A percentile compares a stretch with the other conserved stretches of the same genome.
phyloP scores from a whole-genome alignment of 768 basidiomycete genomes.

The Tricholoma saponaceum region DNA sequence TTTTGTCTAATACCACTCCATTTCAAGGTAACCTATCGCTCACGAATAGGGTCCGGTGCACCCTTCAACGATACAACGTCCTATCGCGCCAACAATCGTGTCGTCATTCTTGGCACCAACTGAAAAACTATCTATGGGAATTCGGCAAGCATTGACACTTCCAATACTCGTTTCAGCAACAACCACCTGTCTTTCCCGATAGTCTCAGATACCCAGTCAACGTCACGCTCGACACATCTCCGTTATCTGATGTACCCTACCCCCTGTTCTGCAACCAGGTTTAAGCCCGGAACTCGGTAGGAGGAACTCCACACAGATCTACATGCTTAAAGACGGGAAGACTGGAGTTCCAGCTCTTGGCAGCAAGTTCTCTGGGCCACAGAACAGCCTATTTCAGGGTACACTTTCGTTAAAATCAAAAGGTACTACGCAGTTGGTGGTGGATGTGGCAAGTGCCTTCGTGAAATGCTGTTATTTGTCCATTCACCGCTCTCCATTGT shows the following conservation, averaged over 20 bases:
- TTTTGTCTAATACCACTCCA: too few relatives aligned
- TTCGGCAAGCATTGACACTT: constrained; percentile 7
- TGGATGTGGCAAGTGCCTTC: constrained; percentile 47
- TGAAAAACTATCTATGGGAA: constrained; percentile 33
- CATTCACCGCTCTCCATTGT: not conserved
- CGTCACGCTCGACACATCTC: constrained; percentile 43
- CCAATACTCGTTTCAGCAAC: constrained; percentile 33
- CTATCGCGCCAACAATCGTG: constrained; percentile 50
- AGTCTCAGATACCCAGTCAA: constrained; percentile 40
- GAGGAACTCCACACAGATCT: constrained; percentile 50
- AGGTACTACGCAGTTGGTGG: constrained; percentile 52
- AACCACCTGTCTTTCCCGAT: constrained; percentile 26
- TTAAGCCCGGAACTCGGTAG: constrained; percentile 39
- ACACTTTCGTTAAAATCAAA: constrained; percentile 39
- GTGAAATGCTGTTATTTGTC: too few relatives aligned
- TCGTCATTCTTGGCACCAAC: constrained; percentile 45
- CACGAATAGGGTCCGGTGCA: constrained; percentile 44
- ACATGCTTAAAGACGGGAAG: too few relatives aligned
- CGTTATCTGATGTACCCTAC: constrained; percentile 41
- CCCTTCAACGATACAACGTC: constrained; percentile 46
- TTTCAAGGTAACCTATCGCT: constrained; percentile 52
- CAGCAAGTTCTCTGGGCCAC: constrained; percentile 29
- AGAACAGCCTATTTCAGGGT: constrained; percentile 40
- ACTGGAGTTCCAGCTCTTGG: constrained; percentile 59
- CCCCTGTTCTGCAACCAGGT: constrained; percentile 34